Percentiles rank a stretch among this genome's conserved stretches.
phyloP scores from a whole-genome alignment of 768 basidiomycete genomes.

The Mycena leptocephala region DNA sequence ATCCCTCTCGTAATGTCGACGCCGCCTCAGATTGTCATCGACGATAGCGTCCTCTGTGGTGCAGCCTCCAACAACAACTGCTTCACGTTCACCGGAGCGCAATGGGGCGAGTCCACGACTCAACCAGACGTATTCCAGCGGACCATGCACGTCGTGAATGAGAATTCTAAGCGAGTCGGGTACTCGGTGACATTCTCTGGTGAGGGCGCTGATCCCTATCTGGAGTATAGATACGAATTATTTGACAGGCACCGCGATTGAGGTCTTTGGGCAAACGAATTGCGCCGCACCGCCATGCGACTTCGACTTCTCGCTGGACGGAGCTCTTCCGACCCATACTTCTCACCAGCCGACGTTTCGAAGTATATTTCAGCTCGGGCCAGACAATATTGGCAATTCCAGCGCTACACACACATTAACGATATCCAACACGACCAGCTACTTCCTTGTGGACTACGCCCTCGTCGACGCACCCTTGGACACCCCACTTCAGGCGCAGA shows the following conservation, averaged over 20 bases:
- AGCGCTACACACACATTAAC: neutral
- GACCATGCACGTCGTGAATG: neutral
- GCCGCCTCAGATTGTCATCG: neutral
- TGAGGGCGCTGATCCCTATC: neutral
- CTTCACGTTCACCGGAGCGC: no score
- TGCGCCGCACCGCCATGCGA: neutral
- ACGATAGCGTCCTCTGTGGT: neutral
- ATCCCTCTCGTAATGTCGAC: neutral
- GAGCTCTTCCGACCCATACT: neutral
- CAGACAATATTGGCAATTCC: neutral
- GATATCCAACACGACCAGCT: no score
- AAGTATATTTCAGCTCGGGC: neutral
- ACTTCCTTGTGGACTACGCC: no score
- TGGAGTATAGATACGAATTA: neutral
- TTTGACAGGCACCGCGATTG: neutral
- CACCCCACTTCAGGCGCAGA: neutral
- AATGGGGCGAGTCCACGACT: no score
- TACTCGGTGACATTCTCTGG: neutral
- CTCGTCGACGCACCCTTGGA: slow-evolving; percentile 2
- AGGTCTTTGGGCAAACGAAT: neutral
- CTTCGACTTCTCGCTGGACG: neutral
- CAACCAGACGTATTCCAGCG: no score
- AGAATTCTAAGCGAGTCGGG: no score
- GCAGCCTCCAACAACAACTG: neutral
- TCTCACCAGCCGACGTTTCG: neutral